phyloP scores from a whole-genome alignment of 2,329 filamentous ascomycete species.

The Nothophoma quercina region DNA sequence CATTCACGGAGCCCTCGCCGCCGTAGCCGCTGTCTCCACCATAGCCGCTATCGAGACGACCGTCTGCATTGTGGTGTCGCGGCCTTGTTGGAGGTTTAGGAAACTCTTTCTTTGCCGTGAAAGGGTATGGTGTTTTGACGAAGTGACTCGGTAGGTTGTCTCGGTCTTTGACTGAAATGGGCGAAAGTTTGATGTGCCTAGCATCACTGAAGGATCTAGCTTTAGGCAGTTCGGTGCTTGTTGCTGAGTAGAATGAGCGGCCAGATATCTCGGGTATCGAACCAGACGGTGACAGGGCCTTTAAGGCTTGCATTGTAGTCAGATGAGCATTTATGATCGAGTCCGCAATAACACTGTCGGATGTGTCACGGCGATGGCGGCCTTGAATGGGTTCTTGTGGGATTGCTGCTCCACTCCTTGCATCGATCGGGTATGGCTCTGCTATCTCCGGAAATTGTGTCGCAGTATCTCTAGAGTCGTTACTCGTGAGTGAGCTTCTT shows the following conservation, averaged over 20 bases:
- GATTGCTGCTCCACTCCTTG: neutral
- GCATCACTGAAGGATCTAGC: slow-evolving; percentile 25
- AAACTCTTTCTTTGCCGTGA: slow-evolving; percentile 36
- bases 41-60: slow-evolving; percentile 8
- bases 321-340: slow-evolving; percentile 42
- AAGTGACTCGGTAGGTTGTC: slow-evolving; percentile 36
- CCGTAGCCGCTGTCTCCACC: slow-evolving; percentile 12
- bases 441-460: slow-evolving; percentile 11
- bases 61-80: slow-evolving; percentile 16
- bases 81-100: slow-evolving; percentile 31
- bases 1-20: slow-evolving; percentile 7
- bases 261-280: slow-evolving; percentile 16
- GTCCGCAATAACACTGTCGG: slow-evolving; percentile 36
- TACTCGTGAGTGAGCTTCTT: slow-evolving; percentile 26
- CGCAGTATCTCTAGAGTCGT: slow-evolving; percentile 8
- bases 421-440: slow-evolving; percentile 15
- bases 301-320: slow-evolving; percentile 39
- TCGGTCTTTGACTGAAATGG: slow-evolving; percentile 21
- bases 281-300: slow-evolving; percentile 27
- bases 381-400: slow-evolving; percentile 5
- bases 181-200: slow-evolving; percentile 28
- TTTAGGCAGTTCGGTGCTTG: slow-evolving; percentile 17
- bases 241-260: slow-evolving; percentile 16
- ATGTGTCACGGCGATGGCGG: slow-evolving; percentile 31
- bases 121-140: slow-evolving; percentile 39